Evolutionary conservation across 202 grass and related monocot species (phyloP).

Genomic region (Schoenoplectus tabernaemontani): DNA sequence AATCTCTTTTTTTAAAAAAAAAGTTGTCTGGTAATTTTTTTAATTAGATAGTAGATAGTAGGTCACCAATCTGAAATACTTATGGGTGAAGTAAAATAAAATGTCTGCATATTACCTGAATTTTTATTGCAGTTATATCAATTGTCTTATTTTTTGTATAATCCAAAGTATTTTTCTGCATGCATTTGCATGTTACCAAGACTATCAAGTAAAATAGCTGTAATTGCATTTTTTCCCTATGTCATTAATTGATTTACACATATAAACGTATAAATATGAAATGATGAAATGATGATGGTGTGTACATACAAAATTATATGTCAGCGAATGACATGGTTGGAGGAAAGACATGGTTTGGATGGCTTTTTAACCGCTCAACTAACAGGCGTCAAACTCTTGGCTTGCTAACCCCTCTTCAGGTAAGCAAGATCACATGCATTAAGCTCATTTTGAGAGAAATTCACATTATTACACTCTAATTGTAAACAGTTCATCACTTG

Average conservation of each 20-base stretch:
- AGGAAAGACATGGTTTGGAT: conserved; percentile 72
- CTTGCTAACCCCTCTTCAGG: conserved; percentile 55
- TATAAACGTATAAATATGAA: background rate
- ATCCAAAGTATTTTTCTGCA: background rate
- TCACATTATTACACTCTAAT: background rate
- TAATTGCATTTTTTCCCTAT: background rate
- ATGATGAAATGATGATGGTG: background rate
- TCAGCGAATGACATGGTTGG: conserved; percentile 87
- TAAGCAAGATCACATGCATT: conserved; percentile 16
- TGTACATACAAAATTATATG: background rate
- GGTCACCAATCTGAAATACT: background rate
- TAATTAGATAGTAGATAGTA: too few species aligned
- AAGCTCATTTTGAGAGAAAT: background rate
- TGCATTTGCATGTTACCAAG: background rate
- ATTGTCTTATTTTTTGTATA: background rate
- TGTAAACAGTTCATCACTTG: background rate
- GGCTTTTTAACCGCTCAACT: conserved; percentile 61
- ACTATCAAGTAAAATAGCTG: background rate
- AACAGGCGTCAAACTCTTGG: conserved; percentile 49
- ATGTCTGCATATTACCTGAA: background rate
- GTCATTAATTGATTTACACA: background rate
- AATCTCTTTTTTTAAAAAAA: background rate
- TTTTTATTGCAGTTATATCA: background rate
- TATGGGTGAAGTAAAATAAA: background rate
- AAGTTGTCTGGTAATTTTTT: too few species aligned